A percentile compares a stretch with the other conserved stretches of the same genome.
These are phyloP conservation scores for Immersiella caudata DNA, from an alignment of 495 filamentous ascomycete genomes.

Conservation along the genomic window DNA sequence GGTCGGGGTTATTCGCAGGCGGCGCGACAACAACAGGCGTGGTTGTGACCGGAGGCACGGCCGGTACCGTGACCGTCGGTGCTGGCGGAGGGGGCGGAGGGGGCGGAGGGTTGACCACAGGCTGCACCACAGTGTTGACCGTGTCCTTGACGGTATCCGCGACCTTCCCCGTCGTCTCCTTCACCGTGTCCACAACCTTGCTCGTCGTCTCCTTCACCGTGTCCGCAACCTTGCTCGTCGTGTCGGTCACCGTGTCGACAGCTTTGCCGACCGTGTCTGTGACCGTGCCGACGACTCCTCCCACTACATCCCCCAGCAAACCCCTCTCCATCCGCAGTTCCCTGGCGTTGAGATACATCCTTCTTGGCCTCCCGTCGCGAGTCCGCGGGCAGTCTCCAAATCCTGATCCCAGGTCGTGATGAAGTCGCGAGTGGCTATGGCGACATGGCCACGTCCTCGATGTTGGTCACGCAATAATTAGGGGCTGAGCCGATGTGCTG, in stretches of 20 bases:
- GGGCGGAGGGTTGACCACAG: slow-evolving; percentile 9
- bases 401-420: background rate
- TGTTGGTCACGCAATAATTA: background rate
- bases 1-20: background rate
- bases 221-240: background rate
- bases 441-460: slow-evolving; percentile 12
- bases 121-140: background rate
- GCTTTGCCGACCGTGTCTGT: background rate
- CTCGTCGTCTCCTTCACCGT: background rate
- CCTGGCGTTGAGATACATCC: slow-evolving; percentile 5
- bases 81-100: slow-evolving; percentile 14
- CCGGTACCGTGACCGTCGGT: slow-evolving; percentile 3
- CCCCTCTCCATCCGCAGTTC: slow-evolving; percentile 8
- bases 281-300: slow-evolving; percentile 5
- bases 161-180: background rate
- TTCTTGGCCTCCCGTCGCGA: background rate
- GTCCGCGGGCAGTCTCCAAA: background rate
- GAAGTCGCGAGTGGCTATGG: slow-evolving; percentile 5
- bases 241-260: background rate
- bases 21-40: background rate
- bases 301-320: slow-evolving; percentile 1
- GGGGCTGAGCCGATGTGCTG: background rate
- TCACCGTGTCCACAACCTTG: background rate
- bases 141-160: background rate
- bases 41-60: slow-evolving; percentile 2